phyloP scores from a whole-genome alignment of 768 basidiomycete species.

The Podaxis rugospora region DNA sequence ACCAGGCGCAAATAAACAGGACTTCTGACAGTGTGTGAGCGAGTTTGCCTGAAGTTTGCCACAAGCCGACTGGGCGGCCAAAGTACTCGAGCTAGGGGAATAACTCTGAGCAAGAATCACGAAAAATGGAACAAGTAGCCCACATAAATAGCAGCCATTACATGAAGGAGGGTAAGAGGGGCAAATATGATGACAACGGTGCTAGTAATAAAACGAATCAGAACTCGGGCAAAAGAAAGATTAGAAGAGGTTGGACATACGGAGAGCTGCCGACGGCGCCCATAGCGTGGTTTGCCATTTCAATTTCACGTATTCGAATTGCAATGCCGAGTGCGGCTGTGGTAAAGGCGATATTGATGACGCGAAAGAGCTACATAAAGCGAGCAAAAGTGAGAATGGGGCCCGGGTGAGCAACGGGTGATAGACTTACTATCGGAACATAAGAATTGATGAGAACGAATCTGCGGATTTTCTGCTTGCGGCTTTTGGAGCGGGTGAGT shows the following conservation, averaged over 20 bases:
- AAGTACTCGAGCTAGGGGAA: constrained; percentile 80
- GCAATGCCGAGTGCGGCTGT: constrained; percentile 76
- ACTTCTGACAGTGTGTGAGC: constrained; percentile 86
- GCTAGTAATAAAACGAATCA: constrained; percentile 29
- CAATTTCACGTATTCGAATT: constrained; percentile 62
- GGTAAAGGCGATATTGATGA: constrained; percentile 81
- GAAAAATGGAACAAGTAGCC: constrained; percentile 19
- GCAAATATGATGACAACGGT: constrained; percentile 85
- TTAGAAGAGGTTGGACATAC: constrained; percentile 34
- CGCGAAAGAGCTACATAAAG: constrained; percentile 64
- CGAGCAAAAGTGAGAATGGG: constrained; percentile 10
- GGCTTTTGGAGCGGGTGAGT: constrained; percentile 21
- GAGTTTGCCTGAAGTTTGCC: constrained; percentile 84
- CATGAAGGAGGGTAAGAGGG: constrained; percentile 77
- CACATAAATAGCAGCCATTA: constrained; percentile 84
- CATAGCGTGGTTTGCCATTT: constrained; percentile 43
- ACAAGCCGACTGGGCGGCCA: constrained; percentile 86
- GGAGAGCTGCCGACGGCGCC: constrained; percentile 83
- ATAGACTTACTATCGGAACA: constrained; percentile 64
- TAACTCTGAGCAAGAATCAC: constrained; percentile 11
- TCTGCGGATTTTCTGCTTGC: constrained; percentile 47
- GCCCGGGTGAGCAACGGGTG: not conserved
- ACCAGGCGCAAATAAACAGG: constrained; percentile 92
- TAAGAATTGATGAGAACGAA: constrained; percentile 75
- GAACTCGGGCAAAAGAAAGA: not conserved